phyloP scores from a whole-genome alignment of 2,329 filamentous ascomycete genomes.

The Stenocarpella maydis region DNA sequence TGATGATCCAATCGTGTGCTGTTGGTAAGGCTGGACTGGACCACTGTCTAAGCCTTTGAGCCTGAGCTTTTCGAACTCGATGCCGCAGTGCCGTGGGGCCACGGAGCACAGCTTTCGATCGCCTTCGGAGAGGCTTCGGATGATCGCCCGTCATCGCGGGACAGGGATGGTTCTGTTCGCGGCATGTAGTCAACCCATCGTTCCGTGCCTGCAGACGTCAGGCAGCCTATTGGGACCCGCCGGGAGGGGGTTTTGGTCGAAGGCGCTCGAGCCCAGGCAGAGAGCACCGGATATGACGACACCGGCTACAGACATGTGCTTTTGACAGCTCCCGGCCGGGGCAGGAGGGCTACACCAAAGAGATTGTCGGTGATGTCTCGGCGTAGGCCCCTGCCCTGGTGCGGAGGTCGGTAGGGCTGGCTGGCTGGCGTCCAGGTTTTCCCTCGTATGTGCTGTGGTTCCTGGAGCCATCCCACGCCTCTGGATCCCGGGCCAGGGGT shows the following conservation, averaged over 20 bases:
- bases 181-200: not conserved
- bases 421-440: not conserved
- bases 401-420: slow-evolving; percentile 8
- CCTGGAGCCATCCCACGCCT: slow-evolving; percentile 21
- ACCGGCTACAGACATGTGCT: not conserved
- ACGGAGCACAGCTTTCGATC: slow-evolving; percentile 15
- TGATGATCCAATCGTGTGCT: not conserved
- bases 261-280: not conserved
- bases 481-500: slow-evolving; percentile 11
- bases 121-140: slow-evolving; percentile 22
- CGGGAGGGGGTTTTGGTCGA: not conserved
- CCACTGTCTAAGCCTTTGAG: not conserved
- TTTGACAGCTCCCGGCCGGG: not conserved
- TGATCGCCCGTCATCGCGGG: slow-evolving; percentile 12
- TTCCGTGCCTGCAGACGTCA: slow-evolving; percentile 4
- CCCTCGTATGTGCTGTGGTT: not conserved
- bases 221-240: not conserved
- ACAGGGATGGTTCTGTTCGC: slow-evolving; percentile 14
- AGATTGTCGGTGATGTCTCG: not conserved
- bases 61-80: not conserved
- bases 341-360: not conserved
- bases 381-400: slow-evolving; percentile 15
- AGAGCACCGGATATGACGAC: not conserved
- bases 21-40: not conserved
- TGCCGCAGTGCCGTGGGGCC: slow-evolving; percentile 12